Percentiles rank a stretch among this genome's conserved stretches.
These are phyloP conservation scores for Paraconiothyrium brasiliense DNA, from an alignment of 2,329 filamentous ascomycete genomes.

Conservation along the genomic window DNA sequence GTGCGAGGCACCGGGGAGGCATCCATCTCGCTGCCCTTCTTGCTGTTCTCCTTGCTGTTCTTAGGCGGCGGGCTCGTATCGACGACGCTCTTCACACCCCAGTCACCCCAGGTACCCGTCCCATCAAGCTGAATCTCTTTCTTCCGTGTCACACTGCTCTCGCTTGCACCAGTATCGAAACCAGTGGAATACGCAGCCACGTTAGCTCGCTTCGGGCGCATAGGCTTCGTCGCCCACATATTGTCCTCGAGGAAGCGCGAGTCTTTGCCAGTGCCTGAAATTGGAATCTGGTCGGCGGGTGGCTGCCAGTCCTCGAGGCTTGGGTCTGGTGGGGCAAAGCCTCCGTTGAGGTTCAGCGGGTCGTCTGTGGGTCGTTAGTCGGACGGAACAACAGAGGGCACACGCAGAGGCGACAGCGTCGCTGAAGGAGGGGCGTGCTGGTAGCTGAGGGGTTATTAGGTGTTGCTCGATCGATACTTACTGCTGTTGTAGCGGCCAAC, in stretches of 20 bases:
- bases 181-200: neutral
- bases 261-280: neutral
- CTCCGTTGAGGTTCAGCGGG: slow-evolving; percentile 4
- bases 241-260: neutral
- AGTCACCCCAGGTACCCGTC: neutral
- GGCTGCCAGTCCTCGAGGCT: neutral
- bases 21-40: neutral
- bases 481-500: slow-evolving; percentile 4
- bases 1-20: neutral
- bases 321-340: neutral
- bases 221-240: neutral
- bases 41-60: neutral
- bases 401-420: too few relatives aligned
- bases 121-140: neutral
- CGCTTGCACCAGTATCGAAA: neutral
- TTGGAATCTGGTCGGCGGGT: neutral
- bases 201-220: neutral
- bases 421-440: too few relatives aligned
- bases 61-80: neutral
- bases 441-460: too few relatives aligned
- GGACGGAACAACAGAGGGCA: neutral
- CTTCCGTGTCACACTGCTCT: neutral
- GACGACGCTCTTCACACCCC: neutral
- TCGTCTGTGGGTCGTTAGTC: neutral
- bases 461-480: neutral